A percentile compares a stretch with the other conserved stretches of the same genome.
Evolutionary conservation across 2,329 filamentous ascomycete species (phyloP).

Genomic region (Xylariaceae sp.): DNA sequence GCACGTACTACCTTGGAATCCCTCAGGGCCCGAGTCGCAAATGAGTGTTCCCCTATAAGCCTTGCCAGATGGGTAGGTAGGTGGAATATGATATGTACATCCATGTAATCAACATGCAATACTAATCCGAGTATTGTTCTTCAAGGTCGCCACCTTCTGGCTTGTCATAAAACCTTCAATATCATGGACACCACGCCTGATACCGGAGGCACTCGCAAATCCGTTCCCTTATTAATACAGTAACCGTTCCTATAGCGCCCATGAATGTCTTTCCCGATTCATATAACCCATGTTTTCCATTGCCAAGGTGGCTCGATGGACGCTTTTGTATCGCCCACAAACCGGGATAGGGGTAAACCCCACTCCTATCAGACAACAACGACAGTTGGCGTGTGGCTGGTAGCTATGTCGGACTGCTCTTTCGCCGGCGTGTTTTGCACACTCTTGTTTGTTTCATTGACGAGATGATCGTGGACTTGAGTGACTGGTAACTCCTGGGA

Average conservation of each 20-base stretch:
- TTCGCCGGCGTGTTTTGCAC: conserved; percentile 9
- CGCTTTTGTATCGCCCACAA: conserved; percentile 23
- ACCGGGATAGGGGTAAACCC: conserved; percentile 9
- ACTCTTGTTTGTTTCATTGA: conserved; percentile 11
- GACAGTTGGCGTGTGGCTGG: conserved; percentile 18
- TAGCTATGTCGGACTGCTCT: conserved; percentile 14
- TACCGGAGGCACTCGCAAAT: conserved; percentile 12
- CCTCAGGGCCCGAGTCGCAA: not conserved
- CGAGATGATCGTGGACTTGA: conserved; percentile 15
- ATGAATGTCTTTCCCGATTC: conserved; percentile 22
- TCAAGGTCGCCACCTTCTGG: conserved; percentile 15
- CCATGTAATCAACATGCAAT: conserved; percentile 24
- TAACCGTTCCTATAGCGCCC: conserved; percentile 20
- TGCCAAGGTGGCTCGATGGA: conserved; percentile 22
- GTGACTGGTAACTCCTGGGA: not conserved
- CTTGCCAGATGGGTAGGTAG: conserved; percentile 5
- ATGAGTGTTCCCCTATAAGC: conserved; percentile 9
- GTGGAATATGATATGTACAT: conserved; percentile 24
- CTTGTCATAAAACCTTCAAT: conserved; percentile 7
- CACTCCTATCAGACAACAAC: conserved; percentile 20
- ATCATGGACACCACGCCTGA: conserved; percentile 13
- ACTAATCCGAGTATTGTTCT: conserved; percentile 28
- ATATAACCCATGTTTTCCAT: conserved; percentile 16
- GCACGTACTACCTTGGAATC: not conserved
- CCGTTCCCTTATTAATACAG: conserved; percentile 19